phyloP scores from a whole-genome alignment of 2,329 filamentous ascomycete genomes.

The Cladosporium sp. region DNA sequence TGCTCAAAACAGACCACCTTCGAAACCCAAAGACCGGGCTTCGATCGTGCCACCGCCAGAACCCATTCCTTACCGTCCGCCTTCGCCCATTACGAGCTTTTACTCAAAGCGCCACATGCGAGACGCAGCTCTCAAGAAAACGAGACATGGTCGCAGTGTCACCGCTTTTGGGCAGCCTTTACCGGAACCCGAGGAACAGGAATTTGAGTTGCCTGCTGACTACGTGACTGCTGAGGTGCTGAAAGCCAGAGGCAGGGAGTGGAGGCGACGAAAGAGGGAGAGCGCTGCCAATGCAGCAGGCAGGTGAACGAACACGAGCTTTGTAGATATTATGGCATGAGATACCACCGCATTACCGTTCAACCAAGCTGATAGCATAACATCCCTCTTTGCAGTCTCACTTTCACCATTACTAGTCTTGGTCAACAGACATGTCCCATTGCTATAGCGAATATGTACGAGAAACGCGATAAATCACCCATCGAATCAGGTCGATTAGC shows the following conservation, averaged over 20 bases:
- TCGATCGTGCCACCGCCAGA: slow-evolving; percentile 36
- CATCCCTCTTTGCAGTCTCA: background rate
- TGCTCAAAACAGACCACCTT: slow-evolving; percentile 35
- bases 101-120: slow-evolving; percentile 78
- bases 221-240: slow-evolving; percentile 52
- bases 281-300: slow-evolving; percentile 31
- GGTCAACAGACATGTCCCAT: no score
- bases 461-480: background rate
- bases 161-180: slow-evolving; percentile 80
- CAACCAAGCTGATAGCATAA: background rate
- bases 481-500: slow-evolving; percentile 16
- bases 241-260: slow-evolving; percentile 61
- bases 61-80: slow-evolving; percentile 52
- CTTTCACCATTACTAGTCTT: background rate
- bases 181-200: slow-evolving; percentile 67
- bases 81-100: slow-evolving; percentile 68
- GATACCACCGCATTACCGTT: background rate
- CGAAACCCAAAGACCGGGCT: slow-evolving; percentile 21
- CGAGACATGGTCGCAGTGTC: slow-evolving; percentile 67
- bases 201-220: slow-evolving; percentile 74
- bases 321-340: background rate
- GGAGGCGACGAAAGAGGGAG: slow-evolving; percentile 60
- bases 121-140: slow-evolving; percentile 72
- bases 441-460: background rate
- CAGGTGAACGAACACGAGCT: background rate